Percentiles rank a stretch among this genome's conserved stretches.
Evolutionary conservation across 2,329 filamentous ascomycete species (phyloP).

Genomic region (Cercospora janseana): DNA sequence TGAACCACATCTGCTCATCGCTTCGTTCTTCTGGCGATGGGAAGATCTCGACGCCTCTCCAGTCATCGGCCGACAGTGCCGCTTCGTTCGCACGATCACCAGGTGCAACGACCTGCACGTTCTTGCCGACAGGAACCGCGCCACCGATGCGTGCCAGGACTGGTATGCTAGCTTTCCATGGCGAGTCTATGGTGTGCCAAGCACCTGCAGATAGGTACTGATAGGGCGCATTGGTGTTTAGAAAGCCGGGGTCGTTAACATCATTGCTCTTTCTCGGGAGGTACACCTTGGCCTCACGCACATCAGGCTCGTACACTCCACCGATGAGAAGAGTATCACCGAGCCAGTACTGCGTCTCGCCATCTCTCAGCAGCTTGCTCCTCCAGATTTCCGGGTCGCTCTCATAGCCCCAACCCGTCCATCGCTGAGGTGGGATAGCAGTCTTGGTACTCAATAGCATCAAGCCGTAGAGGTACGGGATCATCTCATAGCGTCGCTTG

Average conservation of each 20-base stretch:
- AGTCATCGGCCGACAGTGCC: slow-evolving; percentile 52
- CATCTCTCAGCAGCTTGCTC: slow-evolving; percentile 55
- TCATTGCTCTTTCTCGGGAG: slow-evolving; percentile 51
- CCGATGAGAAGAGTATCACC: slow-evolving; percentile 65
- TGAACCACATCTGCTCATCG: slow-evolving; percentile 39
- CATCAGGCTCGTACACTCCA: slow-evolving; percentile 64
- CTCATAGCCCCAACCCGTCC: slow-evolving; percentile 73
- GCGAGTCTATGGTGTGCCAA: slow-evolving; percentile 52
- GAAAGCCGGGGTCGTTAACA: slow-evolving; percentile 56
- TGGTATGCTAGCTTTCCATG: slow-evolving; percentile 56
- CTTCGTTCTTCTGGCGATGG: slow-evolving; percentile 47
- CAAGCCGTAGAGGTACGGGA: slow-evolving; percentile 69
- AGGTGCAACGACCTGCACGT: slow-evolving; percentile 51
- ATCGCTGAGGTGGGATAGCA: slow-evolving; percentile 65
- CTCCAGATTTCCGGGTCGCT: slow-evolving; percentile 64
- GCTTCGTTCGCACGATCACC: slow-evolving; percentile 51
- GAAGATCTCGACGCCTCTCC: slow-evolving; percentile 58
- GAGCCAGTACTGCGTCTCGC: slow-evolving; percentile 72
- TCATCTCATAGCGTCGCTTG: slow-evolving; percentile 67
- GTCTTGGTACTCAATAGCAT: slow-evolving; percentile 60
- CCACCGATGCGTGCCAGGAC: slow-evolving; percentile 56
- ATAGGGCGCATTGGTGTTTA: slow-evolving; percentile 63
- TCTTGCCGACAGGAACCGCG: slow-evolving; percentile 54
- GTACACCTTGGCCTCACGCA: slow-evolving; percentile 57
- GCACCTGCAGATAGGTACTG: slow-evolving; percentile 56